Percentiles rank a stretch among this genome's conserved stretches.
Evolutionary conservation across 2,329 filamentous ascomycete genomes (phyloP).

Genomic region (Diaporthe citri): DNA sequence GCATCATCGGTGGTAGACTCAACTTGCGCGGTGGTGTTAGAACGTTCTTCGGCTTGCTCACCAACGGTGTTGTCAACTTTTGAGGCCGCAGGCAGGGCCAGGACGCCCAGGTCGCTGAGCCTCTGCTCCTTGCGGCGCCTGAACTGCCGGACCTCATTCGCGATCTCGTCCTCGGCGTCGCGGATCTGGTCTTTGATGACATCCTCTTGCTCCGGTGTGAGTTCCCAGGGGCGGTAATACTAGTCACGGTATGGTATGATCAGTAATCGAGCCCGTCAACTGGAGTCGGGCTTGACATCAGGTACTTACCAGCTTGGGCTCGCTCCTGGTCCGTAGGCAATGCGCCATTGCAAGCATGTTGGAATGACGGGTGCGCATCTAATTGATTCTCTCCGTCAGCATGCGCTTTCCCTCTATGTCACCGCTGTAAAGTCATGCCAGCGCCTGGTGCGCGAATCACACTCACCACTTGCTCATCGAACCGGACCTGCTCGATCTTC

Average conservation of each 20-base stretch:
- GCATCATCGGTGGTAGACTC: constrained; percentile 52
- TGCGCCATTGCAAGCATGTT: constrained; percentile 79
- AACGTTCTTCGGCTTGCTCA: constrained; percentile 58
- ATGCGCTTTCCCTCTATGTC: constrained; percentile 36
- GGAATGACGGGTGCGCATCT: constrained; percentile 82
- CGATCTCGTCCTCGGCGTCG: constrained; percentile 73
- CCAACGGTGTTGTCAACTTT: constrained; percentile 54
- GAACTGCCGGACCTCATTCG: constrained; percentile 75
- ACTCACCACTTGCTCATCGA: constrained; percentile 83
- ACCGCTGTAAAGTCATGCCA: constrained; percentile 41
- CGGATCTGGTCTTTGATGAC: constrained; percentile 78
- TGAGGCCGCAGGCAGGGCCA: constrained; percentile 44
- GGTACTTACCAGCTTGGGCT: constrained; percentile 80
- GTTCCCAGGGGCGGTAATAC: constrained; percentile 90
- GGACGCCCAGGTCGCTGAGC: constrained; percentile 53
- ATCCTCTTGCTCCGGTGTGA: constrained; percentile 76
- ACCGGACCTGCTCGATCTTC: constrained; percentile 77
- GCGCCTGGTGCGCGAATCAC: background rate
- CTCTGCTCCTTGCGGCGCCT: constrained; percentile 60
- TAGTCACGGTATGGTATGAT: constrained; percentile 51
- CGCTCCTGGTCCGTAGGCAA: constrained; percentile 78
- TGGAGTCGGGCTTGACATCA: background rate
- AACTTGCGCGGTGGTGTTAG: constrained; percentile 50
- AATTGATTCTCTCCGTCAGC: constrained; percentile 28
- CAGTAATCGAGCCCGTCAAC: constrained; percentile 20